phyloP scores from a whole-genome alignment of 2,329 filamentous ascomycete genomes.

The Sordariomycetes sp. region DNA sequence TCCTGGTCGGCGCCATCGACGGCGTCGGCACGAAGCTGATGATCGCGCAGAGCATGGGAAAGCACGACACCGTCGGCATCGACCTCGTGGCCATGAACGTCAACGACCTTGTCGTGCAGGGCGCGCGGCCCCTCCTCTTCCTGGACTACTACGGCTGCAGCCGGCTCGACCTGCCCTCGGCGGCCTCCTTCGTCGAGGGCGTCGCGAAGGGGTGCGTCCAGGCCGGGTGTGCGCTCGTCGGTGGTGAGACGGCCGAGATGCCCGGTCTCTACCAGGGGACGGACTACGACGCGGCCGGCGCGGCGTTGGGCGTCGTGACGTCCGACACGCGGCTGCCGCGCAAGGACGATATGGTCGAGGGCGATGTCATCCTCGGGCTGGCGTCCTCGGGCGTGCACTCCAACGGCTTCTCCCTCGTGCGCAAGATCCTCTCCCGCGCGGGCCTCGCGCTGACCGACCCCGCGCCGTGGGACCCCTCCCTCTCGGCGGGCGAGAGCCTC shows the following conservation, averaged over 20 bases:
- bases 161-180: conserved; percentile 66
- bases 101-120: conserved; percentile 93
- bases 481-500: conserved; percentile 62
- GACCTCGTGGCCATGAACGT: conserved; percentile 99
- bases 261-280: conserved; percentile 82
- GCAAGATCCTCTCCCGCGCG: conserved; percentile 63
- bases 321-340: conserved; percentile 63
- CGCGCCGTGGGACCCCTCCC: conserved; percentile 63
- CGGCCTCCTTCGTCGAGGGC: conserved; percentile 80
- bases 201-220: conserved; percentile 80
- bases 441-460: conserved; percentile 60
- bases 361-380: conserved; percentile 79
- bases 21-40: conserved; percentile 96
- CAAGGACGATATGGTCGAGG: conserved; percentile 62
- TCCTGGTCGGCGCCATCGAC: conserved; percentile 89
- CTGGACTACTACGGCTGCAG: conserved; percentile 97
- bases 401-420: conserved; percentile 95
- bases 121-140: conserved; percentile 90
- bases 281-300: conserved; percentile 88
- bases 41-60: conserved; percentile 80
- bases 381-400: conserved; percentile 84
- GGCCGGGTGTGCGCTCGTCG: conserved; percentile 82
- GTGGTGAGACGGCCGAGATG: conserved; percentile 97
- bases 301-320: conserved; percentile 75
- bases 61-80: conserved; percentile 91